phyloP scores from a whole-genome alignment of 176 grass and related monocot species.

The Puccinellia tenuiflora region DNA sequence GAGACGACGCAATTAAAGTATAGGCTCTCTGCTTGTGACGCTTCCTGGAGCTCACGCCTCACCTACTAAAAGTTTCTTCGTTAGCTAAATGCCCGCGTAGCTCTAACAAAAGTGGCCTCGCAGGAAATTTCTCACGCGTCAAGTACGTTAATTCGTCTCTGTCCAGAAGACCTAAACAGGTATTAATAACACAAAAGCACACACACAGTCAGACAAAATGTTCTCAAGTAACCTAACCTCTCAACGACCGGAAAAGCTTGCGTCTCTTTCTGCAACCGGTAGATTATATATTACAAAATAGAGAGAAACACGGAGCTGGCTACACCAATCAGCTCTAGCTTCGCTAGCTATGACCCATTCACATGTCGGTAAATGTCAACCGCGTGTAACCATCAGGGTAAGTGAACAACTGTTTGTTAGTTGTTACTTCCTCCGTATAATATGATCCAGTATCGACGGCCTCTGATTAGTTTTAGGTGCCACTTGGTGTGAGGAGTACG shows the following conservation, averaged over 20 bases:
- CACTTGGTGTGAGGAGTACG: not conserved
- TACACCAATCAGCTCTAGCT: not conserved
- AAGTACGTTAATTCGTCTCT: not conserved
- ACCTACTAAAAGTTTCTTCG: not conserved
- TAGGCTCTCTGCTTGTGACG: not conserved
- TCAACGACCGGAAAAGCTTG: not conserved
- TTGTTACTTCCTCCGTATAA: not conserved
- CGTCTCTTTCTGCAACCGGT: not conserved
- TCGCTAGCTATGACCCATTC: not conserved
- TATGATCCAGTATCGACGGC: not conserved
- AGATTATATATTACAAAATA: not conserved
- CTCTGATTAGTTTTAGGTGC: not conserved
- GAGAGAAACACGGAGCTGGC: not conserved
- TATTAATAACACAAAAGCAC: not conserved
- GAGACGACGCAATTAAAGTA: not conserved
- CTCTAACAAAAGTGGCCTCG: not conserved
- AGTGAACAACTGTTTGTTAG: not conserved
- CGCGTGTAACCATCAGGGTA: not conserved
- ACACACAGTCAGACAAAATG: not conserved
- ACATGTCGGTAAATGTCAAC: not conserved
- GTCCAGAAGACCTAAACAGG: not conserved
- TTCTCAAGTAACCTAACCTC: not conserved
- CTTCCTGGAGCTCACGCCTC: not conserved
- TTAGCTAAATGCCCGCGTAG: not conserved
- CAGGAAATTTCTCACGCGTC: not conserved